phyloP scores from a whole-genome alignment of 495 filamentous ascomycete species.

The Glarea lozoyensis region DNA sequence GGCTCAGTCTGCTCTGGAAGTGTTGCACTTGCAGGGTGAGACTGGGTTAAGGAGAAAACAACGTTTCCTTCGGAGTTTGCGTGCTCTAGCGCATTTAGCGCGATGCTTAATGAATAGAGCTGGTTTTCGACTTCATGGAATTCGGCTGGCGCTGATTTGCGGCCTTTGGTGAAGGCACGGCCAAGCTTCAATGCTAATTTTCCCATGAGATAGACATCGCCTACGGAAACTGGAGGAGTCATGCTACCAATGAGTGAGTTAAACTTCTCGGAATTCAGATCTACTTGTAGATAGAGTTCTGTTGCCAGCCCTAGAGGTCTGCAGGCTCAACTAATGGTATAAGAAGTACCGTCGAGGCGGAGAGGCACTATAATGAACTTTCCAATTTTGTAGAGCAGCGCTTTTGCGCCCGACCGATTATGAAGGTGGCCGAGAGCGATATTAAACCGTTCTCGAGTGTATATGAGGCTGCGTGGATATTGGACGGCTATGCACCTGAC shows the following conservation, averaged over 20 bases:
- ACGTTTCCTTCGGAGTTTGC: no score
- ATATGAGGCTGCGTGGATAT: no score
- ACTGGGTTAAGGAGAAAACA: neutral
- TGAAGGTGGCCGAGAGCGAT: no score
- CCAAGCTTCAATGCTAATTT: conserved; percentile 7
- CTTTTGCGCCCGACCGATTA: no score
- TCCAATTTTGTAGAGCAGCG: no score
- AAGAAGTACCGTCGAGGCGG: no score
- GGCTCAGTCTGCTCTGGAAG: neutral
- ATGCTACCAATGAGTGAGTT: neutral
- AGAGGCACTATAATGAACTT: no score
- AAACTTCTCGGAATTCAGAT: neutral
- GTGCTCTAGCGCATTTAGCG: conserved; percentile 9
- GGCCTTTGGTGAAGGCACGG: conserved; percentile 9
- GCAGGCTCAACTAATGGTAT: neutral
- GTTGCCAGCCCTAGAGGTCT: no score
- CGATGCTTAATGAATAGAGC: conserved; percentile 8
- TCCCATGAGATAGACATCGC: conserved; percentile 5
- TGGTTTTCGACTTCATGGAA: conserved; percentile 16
- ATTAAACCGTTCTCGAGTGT: no score
- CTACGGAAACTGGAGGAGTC: neutral
- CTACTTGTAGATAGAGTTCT: neutral
- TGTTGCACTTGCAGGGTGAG: neutral
- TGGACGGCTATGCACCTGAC: no score
- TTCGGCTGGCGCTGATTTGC: conserved; percentile 11